phyloP scores from a whole-genome alignment of 768 basidiomycete genomes.

The Rhodotorula babjevae region DNA sequence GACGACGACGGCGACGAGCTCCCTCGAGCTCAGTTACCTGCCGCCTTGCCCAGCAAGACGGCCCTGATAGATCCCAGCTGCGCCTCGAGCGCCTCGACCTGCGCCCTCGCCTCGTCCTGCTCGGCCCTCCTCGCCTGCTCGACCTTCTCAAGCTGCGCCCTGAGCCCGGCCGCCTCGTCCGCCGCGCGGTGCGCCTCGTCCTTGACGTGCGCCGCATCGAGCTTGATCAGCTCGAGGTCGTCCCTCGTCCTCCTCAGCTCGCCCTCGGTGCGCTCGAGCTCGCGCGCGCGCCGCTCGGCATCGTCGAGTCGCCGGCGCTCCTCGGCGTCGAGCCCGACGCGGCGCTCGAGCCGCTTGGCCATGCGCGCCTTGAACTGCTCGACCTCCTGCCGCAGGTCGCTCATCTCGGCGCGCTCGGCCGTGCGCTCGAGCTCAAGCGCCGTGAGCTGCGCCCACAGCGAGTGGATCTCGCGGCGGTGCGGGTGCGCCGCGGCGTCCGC shows the following conservation, averaged over 20 bases:
- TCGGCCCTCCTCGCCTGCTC: slow-evolving; percentile 31
- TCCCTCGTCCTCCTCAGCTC: neutral
- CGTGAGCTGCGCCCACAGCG: slow-evolving; percentile 12
- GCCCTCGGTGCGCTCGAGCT: neutral
- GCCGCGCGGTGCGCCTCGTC: neutral
- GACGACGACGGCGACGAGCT: too few relatives aligned
- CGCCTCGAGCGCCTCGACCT: slow-evolving; percentile 27
- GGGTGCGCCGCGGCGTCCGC: slow-evolving; percentile 2
- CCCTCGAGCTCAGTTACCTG: neutral
- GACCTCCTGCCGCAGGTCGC: slow-evolving; percentile 26
- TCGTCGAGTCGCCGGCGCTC: neutral
- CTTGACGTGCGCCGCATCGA: neutral
- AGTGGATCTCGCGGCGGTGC: slow-evolving; percentile 19
- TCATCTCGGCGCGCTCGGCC: slow-evolving; percentile 26
- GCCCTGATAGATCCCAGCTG: slow-evolving; percentile 21
- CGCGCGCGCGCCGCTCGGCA: slow-evolving; percentile 22
- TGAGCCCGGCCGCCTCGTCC: slow-evolving; percentile 17
- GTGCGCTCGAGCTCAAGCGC: slow-evolving; percentile 22
- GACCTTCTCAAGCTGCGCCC: slow-evolving; percentile 26
- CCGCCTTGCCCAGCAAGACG: slow-evolving; percentile 9
- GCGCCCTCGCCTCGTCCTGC: slow-evolving; percentile 20
- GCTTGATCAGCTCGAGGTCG: neutral
- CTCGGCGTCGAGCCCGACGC: too few relatives aligned
- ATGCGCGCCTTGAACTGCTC: slow-evolving; percentile 21
- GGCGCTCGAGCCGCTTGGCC: slow-evolving; percentile 1